Base-by-base conservation (phyloP, 768 basidiomycete genomes). In the Hericium rajendrae region DNA sequence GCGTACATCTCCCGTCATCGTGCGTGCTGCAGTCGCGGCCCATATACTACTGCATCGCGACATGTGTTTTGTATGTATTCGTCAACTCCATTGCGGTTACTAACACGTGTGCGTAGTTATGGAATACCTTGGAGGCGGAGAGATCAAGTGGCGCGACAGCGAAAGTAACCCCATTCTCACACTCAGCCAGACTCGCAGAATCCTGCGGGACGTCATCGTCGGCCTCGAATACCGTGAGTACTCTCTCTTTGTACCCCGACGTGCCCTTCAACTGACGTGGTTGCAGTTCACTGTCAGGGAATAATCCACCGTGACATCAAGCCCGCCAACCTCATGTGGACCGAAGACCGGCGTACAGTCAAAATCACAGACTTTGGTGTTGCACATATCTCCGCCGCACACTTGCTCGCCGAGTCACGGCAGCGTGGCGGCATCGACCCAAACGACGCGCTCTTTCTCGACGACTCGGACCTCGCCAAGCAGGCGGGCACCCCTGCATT, bases 221-320 rank as follows among this genome's bases (percentile, higher is more conserved):
- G 97, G 97, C 26, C 79, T 99, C 51, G 94, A 97, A 68, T 99
- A 98, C 70, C 75, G 95, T 97, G 65, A 66, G 95, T 11, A 43
- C 32, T 46, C 53, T 37, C 53, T 41, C 39, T 38, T 22, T 48
- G 61, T 46, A 56, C 64, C 53, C 56, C 56, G 32, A 8, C 32
- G 9, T 58, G 53, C 41, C 52, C 55, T 55, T 49, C 55, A 43
- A 58, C 64, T 59, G 59, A 38, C 50, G 32, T 48, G 38, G 32
- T 9, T 57, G n/a, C 66, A 98, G 95, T 99, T 1, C 97, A 99
- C 68, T 83, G 88, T 66, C 94, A 98, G 67, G 97, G 95, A 22
- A 98, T 99, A 70, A 97, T 99, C 52, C 97, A 99, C 72, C 91
- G 97, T 57, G 97, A 99, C 73, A 98, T 99, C 75, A 99, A 99